Conservation (phyloP, 2,329 filamentous ascomycete species). For the Calonectria montana region DNA sequence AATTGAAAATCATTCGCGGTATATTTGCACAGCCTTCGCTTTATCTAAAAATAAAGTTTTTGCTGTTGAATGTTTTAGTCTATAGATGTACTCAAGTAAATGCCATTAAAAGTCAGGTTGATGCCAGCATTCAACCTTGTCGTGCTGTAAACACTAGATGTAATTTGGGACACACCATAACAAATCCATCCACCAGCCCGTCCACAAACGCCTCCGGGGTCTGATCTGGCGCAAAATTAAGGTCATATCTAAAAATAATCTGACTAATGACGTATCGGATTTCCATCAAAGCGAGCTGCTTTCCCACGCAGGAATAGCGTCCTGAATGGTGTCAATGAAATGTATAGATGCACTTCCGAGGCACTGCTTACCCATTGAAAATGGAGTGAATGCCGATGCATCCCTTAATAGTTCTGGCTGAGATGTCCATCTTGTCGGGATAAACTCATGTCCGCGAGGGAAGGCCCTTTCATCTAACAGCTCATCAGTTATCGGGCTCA, state of each 20-base stretch:
- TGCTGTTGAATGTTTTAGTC: too few species aligned
- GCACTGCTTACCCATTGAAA: slow-evolving; percentile 41
- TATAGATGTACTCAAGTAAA: too few species aligned
- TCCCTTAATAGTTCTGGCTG: slow-evolving; percentile 46
- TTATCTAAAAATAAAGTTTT: too few species aligned
- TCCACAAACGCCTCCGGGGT: not conserved
- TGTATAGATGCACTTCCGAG: not conserved
- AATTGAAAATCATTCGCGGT: too few species aligned
- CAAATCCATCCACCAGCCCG: slow-evolving; percentile 14
- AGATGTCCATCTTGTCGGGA: slow-evolving; percentile 52
- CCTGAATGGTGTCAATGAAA: not conserved
- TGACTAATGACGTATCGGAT: slow-evolving; percentile 23
- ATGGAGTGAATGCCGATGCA: slow-evolving; percentile 46
- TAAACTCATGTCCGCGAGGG: not conserved
- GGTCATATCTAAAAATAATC: slow-evolving; percentile 18
- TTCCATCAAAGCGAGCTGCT: slow-evolving; percentile 33
- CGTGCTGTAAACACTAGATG: slow-evolving; percentile 13
- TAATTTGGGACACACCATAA: slow-evolving; percentile 2
- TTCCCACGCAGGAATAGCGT: slow-evolving; percentile 28
- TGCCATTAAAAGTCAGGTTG: too few species aligned
- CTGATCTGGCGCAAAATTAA: not conserved
- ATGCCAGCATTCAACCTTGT: too few species aligned
- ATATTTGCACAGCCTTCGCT: too few species aligned
- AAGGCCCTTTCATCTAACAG: not conserved
- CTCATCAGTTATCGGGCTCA: not conserved